phyloP scores from a whole-genome alignment of 257 asterid species.

The Hygrophila difformis region DNA sequence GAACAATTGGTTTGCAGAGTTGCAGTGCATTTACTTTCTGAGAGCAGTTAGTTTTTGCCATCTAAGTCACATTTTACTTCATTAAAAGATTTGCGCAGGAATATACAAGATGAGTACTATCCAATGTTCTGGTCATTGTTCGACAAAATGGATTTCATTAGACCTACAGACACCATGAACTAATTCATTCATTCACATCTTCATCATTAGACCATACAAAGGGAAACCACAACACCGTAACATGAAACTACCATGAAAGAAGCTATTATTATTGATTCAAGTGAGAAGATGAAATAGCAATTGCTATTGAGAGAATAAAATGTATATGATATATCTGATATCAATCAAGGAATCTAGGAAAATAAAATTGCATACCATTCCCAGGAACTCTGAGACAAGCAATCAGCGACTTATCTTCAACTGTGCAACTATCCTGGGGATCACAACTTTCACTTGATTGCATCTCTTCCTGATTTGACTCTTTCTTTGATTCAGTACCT shows the following conservation, averaged over 20 bases:
- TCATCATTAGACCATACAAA: too few species aligned
- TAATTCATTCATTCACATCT: too few species aligned
- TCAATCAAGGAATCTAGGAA: slow-evolving; percentile 4
- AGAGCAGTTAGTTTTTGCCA: too few species aligned
- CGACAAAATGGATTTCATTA: too few species aligned
- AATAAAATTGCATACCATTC: slow-evolving; percentile 43
- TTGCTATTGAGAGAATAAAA: background rate
- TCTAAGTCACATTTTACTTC: too few species aligned
- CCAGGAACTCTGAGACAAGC: slow-evolving; percentile 93
- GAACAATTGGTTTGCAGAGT: too few species aligned
- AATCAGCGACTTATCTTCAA: slow-evolving; percentile 50
- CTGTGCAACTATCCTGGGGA: slow-evolving; percentile 61
- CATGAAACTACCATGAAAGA: background rate
- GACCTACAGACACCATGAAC: too few species aligned
- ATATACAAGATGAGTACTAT: background rate
- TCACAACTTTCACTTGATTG: slow-evolving; percentile 58
- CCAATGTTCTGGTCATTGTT: background rate
- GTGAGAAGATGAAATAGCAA: slow-evolving; percentile 2
- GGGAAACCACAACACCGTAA: too few species aligned
- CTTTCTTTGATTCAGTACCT: slow-evolving; percentile 19
- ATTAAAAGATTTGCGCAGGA: too few species aligned
- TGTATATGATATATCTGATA: too few species aligned
- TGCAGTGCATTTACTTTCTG: too few species aligned
- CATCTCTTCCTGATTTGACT: slow-evolving; percentile 15
- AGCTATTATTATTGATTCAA: slow-evolving; percentile 3